Base-by-base conservation (phyloP, 371 early-diverging fungal genomes). In the Actinomortierella ambigua region DNA sequence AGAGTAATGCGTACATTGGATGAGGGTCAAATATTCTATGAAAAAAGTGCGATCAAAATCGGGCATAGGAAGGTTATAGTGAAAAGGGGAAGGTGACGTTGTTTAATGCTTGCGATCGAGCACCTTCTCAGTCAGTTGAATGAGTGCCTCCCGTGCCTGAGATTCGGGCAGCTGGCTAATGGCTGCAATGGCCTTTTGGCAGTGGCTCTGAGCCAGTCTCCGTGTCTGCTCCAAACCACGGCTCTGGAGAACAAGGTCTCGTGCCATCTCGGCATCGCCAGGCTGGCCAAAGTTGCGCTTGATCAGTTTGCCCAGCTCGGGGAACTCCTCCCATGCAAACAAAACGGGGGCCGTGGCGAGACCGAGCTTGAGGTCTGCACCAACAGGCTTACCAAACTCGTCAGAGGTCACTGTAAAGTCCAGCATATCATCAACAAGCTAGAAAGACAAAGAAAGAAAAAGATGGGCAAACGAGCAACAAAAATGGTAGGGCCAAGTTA, bases 291-390 rank as follows among this genome's bases (percentile, higher is more conserved):
- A 98, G 62, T 92, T 90, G 41, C 98, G 91, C 51, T 92, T 90
- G 50, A 96, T 93, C 50, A 95, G 71, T 9, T 88, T 88, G 5
- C 88, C 90, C 43, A 98, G 77, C 68, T 93, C 91, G 0, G 96
- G 92, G 65, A 80, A 93, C 75, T 93, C 89, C 63, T 94, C 90
- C 80, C 93, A 92, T 2, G 98, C 96, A 70, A 90, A 95, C 40
- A 98, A 78, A 1, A 98, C 95, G 0, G 98, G 98, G 2, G 97
- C 97, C 14, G 97, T 96, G 0, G 95, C 93, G 63, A 94, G 78
- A 4, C 95, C 97, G 7, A 94, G 81, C 66, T 91, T 85, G 48
- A 95, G 69, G 62, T 95, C 95, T 1, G 95, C 93, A 20, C 93
- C 94, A 2, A 84, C 91, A 13, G 95, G 95, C 70, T 97, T 98